A percentile compares a stretch with the other conserved stretches of the same genome.
phyloP scores from a whole-genome alignment of 2,329 filamentous ascomycete genomes.

The Apiospora koreana region DNA sequence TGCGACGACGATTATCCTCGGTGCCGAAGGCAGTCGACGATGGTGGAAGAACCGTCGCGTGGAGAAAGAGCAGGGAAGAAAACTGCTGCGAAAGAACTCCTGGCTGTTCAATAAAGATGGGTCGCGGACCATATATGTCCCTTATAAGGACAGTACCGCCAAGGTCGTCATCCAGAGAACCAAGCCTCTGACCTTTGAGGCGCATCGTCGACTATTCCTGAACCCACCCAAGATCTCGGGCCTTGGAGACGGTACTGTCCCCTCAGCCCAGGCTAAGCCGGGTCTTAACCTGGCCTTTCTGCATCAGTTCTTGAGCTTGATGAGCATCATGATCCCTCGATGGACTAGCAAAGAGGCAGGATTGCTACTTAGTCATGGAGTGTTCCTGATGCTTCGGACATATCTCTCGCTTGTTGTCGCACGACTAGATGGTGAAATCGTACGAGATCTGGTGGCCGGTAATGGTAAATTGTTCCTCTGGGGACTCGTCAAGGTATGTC shows the following conservation, averaged over 20 bases:
- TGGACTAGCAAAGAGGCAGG: conserved; percentile 97
- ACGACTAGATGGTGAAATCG: conserved; percentile 91
- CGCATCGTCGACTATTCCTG: conserved; percentile 88
- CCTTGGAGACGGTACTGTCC: conserved; percentile 72
- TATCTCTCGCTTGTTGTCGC: conserved; percentile 94
- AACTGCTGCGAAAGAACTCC: conserved; percentile 86
- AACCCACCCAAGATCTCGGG: conserved; percentile 85
- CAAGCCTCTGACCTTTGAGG: conserved; percentile 93
- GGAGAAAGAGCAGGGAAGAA: conserved; percentile 80
- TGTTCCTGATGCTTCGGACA: conserved; percentile 88
- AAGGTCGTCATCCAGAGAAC: conserved; percentile 91
- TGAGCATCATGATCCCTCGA: conserved; percentile 96
- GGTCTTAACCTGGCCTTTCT: conserved; percentile 94
- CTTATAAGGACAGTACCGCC: conserved; percentile 82
- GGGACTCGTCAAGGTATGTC: conserved; percentile 75
- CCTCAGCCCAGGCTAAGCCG: conserved; percentile 87
- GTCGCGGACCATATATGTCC: conserved; percentile 91
- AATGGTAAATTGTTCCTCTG: conserved; percentile 85
- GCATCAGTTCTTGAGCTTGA: conserved; percentile 91
- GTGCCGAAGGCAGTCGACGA: conserved; percentile 75
- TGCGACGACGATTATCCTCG: conserved; percentile 74
- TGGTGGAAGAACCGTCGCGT: conserved; percentile 74
- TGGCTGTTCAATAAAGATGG: conserved; percentile 94
- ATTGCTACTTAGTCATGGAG: conserved; percentile 81
- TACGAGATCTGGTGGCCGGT: conserved; percentile 92